Evolutionary conservation across 257 asterid genomes (phyloP).

Genomic region (Solanum arcanum): DNA sequence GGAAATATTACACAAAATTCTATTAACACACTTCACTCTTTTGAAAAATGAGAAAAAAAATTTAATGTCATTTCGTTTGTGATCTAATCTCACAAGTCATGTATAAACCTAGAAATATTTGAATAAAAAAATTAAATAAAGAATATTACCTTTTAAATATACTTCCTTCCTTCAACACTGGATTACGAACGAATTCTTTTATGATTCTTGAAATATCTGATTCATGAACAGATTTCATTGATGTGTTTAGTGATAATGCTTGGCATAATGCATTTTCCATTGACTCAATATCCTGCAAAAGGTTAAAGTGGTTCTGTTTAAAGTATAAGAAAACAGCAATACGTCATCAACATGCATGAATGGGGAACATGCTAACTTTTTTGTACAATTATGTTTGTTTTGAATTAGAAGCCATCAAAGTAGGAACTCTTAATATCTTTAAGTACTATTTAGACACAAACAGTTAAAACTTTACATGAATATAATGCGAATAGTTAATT

Average conservation of each 20-base stretch:
- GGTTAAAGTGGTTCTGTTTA: background rate
- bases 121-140: background rate
- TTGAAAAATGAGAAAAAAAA: background rate
- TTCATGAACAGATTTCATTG: background rate
- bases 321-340: background rate
- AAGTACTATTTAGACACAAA: background rate
- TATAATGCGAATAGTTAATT: background rate
- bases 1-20: background rate
- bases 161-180: background rate
- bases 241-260: background rate
- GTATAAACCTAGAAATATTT: background rate
- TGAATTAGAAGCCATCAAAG: background rate
- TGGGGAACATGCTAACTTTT: background rate
- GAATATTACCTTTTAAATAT: background rate
- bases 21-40: background rate
- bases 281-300: slow-evolving; percentile 4
- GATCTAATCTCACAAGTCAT: background rate
- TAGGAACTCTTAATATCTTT: background rate
- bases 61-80: background rate
- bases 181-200: background rate
- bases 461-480: background rate
- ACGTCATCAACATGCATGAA: background rate
- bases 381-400: background rate
- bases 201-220: background rate
- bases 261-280: slow-evolving; percentile 6